These are phyloP conservation scores for Cercospora berteroae DNA, from an alignment of 2,329 filamentous ascomycete species.

Conservation along the genomic window DNA sequence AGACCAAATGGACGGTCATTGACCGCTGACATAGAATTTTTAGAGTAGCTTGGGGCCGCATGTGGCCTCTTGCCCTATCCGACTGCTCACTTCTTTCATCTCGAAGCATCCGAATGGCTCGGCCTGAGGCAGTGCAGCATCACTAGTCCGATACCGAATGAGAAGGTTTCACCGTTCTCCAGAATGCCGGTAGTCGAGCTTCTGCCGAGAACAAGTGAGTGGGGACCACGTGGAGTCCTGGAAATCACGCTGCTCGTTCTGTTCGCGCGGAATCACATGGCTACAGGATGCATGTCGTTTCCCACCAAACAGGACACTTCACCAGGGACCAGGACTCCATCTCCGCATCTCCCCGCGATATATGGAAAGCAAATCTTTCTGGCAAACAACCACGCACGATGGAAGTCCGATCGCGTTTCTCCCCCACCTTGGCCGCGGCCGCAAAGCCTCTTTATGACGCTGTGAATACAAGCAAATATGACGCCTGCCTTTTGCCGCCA, in stretches of 20 bases:
- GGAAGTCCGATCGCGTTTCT: background rate
- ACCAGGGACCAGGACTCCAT: background rate
- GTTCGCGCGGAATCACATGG: background rate
- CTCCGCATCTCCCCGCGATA: background rate
- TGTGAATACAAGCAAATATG: background rate
- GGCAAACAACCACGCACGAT: background rate
- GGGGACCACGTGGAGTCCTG: background rate
- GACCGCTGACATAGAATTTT: background rate
- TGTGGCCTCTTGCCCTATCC: background rate
- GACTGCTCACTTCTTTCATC: background rate
- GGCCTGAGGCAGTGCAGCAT: background rate
- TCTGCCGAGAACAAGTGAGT: background rate
- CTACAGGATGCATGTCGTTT: background rate
- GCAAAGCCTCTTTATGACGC: background rate
- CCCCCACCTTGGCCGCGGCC: background rate
- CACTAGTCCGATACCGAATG: background rate
- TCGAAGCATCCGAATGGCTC: background rate
- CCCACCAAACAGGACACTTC: background rate
- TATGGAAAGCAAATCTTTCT: background rate
- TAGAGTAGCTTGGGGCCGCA: background rate
- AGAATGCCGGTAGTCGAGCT: background rate
- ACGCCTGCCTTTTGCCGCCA: background rate
- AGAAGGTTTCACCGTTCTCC: background rate
- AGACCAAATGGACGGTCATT: background rate
- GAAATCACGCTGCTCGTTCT: background rate